A percentile compares a stretch with the other conserved stretches of the same genome.
Conservation (phyloP, 805 yeast genomes). For the Priceomyces melissophilus region DNA sequence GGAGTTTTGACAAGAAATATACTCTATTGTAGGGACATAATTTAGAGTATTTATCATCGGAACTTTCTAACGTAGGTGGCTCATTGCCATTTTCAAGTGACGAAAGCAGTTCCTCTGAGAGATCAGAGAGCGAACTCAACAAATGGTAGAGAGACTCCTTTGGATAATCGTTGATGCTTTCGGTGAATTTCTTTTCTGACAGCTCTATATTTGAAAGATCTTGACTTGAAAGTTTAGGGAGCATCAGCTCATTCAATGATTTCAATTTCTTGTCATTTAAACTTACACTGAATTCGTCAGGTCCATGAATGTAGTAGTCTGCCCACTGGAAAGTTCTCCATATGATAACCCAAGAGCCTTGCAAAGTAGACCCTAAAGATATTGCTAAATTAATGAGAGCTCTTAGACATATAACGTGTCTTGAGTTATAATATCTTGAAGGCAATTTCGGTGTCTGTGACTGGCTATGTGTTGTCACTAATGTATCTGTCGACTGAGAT, state of each 20-base stretch:
- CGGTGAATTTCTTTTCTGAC: slow-evolving; percentile 59
- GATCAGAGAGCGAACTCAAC: slow-evolving; percentile 41
- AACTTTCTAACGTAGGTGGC: slow-evolving; percentile 1
- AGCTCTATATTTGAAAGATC: slow-evolving; percentile 53
- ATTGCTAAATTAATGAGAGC: slow-evolving; percentile 75
- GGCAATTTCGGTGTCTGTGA: background rate
- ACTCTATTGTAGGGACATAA: slow-evolving; percentile 53
- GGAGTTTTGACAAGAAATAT: slow-evolving; percentile 52
- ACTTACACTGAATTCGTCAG: slow-evolving; percentile 30
- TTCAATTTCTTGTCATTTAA: slow-evolving; percentile 29
- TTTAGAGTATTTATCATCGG: slow-evolving; percentile 6
- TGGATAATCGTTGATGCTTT: slow-evolving; percentile 57
- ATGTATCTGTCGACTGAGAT: slow-evolving; percentile 11
- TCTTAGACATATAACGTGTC: slow-evolving; percentile 73
- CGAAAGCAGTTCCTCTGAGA: slow-evolving; percentile 30
- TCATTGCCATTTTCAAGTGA: background rate
- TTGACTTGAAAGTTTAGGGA: slow-evolving; percentile 35
- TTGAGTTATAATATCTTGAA: slow-evolving; percentile 45
- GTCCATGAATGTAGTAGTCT: slow-evolving; percentile 65
- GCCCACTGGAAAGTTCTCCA: slow-evolving; percentile 75
- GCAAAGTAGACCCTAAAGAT: slow-evolving; percentile 75
- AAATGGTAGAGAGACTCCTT: slow-evolving; percentile 48
- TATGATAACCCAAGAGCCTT: slow-evolving; percentile 59
- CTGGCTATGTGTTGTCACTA: background rate
- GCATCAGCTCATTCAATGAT: slow-evolving; percentile 14